Evolutionary conservation across 2,329 filamentous ascomycete species (phyloP), one percentile per base, ranked within the genome.

Genomic region (Fusarium sp.): DNA sequence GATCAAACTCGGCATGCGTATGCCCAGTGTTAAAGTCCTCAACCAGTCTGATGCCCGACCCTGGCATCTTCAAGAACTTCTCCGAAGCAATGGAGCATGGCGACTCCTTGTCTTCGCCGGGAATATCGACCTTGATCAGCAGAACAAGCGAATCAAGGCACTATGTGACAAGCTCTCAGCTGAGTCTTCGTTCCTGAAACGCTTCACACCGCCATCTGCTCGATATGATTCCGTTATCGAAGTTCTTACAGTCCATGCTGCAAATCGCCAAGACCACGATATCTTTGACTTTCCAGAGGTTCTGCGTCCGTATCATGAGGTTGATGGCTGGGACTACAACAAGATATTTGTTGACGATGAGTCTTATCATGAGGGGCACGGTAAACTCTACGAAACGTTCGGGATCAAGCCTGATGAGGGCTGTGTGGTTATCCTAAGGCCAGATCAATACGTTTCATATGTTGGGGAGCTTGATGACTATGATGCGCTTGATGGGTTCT

Each of bases 401-500:
- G 91, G 89, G 0, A 82, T 93, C 3, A 81, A 85, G 57, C 78
- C n/a, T 26, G 32, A 57, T 4, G 13, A 79, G 23, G 91, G 91
- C 0, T 89, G 87, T 67, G 80, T 89, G 7, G 85, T 92, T 1
- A 81, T 90, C 3, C 81, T 90, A 4, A 79, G 92, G 52, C 92
- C 91, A 5, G 92, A 93, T 81, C 89, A 91, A 76, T 90, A 93
- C 78, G 86, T 93, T 35, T 85, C 78, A 3, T 81, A 80, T 73
- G 70, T 84, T 3, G 80, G 80, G 2, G 77, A 80, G 18, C 67
- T 85, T 23, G 80, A 82, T 26, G 80, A 81, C 35, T 71, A 64
- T 42, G 60, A 64, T 8, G 23, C 33, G 5, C 40, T 57, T 27
- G 58, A 57, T 20, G 7, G 7, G 4, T 60, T 60, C 33, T 60